phyloP scores from a whole-genome alignment of 495 filamentous ascomycete genomes.

The Penicillium robsamsonii region DNA sequence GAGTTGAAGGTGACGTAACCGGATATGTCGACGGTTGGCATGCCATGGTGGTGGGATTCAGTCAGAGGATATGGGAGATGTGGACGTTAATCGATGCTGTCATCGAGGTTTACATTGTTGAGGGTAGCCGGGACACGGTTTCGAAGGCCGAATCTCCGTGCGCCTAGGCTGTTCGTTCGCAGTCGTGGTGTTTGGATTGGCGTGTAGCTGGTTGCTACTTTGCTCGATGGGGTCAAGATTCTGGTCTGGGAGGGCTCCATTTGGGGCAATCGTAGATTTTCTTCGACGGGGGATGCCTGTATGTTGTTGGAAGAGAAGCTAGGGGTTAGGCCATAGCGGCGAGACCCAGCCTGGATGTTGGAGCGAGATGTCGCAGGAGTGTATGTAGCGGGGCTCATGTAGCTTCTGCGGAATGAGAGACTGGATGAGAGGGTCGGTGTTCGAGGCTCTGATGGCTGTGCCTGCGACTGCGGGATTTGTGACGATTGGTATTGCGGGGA shows the following conservation, averaged over 20 bases:
- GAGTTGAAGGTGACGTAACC: background rate
- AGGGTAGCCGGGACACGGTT: slow-evolving; percentile 33
- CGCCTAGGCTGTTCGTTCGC: slow-evolving; percentile 41
- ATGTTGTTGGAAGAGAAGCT: slow-evolving; percentile 23
- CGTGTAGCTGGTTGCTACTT: slow-evolving; percentile 43
- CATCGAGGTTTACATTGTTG: slow-evolving; percentile 33
- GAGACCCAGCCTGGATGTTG: slow-evolving; percentile 47
- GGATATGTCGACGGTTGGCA: background rate
- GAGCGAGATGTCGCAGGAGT: slow-evolving; percentile 44
- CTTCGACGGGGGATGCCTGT: slow-evolving; percentile 23
- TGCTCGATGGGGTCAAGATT: slow-evolving; percentile 39
- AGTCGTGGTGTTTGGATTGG: slow-evolving; percentile 41
- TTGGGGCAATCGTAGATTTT: slow-evolving; percentile 22
- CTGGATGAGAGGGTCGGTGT: slow-evolving; percentile 40
- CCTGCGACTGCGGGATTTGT: slow-evolving; percentile 25
- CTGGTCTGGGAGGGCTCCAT: slow-evolving; percentile 34
- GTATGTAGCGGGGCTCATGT: slow-evolving; percentile 37
- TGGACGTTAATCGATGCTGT: slow-evolving; percentile 36
- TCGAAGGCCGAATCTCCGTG: slow-evolving; percentile 39
- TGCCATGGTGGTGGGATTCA: background rate
- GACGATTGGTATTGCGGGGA: slow-evolving; percentile 23
- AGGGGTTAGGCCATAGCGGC: slow-evolving; percentile 44
- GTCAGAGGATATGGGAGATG: background rate
- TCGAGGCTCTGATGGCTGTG: slow-evolving; percentile 30
- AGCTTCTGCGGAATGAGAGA: slow-evolving; percentile 44